Evolutionary conservation across 2,329 filamentous ascomycete genomes (phyloP).

Genomic region (Coniochaeta pulveracea): DNA sequence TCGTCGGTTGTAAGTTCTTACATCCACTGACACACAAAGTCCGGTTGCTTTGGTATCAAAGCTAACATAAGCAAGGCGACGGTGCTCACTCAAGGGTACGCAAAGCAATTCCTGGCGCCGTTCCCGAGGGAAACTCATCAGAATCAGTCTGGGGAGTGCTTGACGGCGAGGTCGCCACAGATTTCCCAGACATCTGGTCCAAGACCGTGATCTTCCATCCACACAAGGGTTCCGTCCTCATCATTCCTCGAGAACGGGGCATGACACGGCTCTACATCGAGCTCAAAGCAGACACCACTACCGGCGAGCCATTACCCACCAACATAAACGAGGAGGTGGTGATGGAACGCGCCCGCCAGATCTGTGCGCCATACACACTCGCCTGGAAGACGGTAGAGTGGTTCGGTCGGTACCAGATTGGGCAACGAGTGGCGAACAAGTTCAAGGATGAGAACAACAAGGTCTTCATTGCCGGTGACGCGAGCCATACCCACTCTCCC

Average conservation of each 20-base stretch:
- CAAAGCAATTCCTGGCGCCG: constrained; percentile 44
- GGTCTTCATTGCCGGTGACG: constrained; percentile 61
- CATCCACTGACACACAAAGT: no score
- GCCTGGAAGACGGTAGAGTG: constrained; percentile 52
- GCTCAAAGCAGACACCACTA: constrained; percentile 33
- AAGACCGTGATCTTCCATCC: constrained; percentile 61
- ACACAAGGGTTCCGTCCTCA: constrained; percentile 55
- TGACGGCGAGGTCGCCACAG: constrained; percentile 57
- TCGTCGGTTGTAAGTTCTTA: constrained; percentile 50
- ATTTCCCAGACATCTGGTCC: constrained; percentile 67
- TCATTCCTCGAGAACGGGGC: constrained; percentile 61
- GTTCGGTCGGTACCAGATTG: constrained; percentile 64
- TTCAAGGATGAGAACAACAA: constrained; percentile 52
- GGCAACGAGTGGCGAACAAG: constrained; percentile 57
- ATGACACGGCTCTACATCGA: constrained; percentile 57
- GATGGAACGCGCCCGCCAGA: constrained; percentile 52
- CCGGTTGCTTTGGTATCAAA: neutral
- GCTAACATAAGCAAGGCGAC: constrained; percentile 35
- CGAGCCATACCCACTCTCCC: constrained; percentile 61
- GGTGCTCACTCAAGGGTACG: constrained; percentile 62
- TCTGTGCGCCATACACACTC: constrained; percentile 45
- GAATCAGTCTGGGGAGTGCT: constrained; percentile 57
- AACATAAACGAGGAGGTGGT: constrained; percentile 53
- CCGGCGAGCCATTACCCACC: constrained; percentile 18
- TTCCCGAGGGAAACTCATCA: constrained; percentile 43